Base-by-base conservation (phyloP, 352 stramenopile species). In the Phytophthora meadii region DNA sequence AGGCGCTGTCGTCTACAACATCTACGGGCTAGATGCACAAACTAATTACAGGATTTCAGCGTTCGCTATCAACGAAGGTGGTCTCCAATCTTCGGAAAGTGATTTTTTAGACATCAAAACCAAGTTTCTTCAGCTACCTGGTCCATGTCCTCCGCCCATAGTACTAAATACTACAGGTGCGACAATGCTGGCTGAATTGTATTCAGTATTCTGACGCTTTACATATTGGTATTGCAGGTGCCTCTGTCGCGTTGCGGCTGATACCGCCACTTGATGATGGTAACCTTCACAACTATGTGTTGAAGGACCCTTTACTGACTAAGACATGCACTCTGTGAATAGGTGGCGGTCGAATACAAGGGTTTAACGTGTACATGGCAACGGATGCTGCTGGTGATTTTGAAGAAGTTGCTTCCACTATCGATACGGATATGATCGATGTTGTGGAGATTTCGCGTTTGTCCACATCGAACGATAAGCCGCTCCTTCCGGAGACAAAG, bases 341-440 rank as follows among this genome's bases (percentile, higher is more conserved):
- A 88, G 82, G 82, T 53, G 82, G 80, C 11, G 74, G 70, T 40
- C 57, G 65, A 5, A 86, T 92, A 27, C 70, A 54, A 45, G 76
- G 79, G 15, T 92, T 84, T 36, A 57, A 86, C 0, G 73, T 90
- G n/a, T 92, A 77, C 49, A 77, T 89, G 54, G 55, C 77, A 3
- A 62, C 61, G 0, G 73, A 81, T 44, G 71, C 65, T 19, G 67
- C 49, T 25, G 59, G 30, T 19, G 37, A 34, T 15, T 89, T 75
- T 42, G 19, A 76, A 19, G 68, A 88, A 52, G 65, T 84, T 9
- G 54, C 53, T 6, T 75, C 58, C 14, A 84, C 81, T 7, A 63
- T 73, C 22, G 54, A 37, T 1, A 56, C 56, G 0, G 42, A 48
- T 1, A 56, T 52, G 3, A 58, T 75, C 1, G 55, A 74, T 36